phyloP scores from a whole-genome alignment of 2,329 filamentous ascomycete species.

The Hirsutella minnesotensis region DNA sequence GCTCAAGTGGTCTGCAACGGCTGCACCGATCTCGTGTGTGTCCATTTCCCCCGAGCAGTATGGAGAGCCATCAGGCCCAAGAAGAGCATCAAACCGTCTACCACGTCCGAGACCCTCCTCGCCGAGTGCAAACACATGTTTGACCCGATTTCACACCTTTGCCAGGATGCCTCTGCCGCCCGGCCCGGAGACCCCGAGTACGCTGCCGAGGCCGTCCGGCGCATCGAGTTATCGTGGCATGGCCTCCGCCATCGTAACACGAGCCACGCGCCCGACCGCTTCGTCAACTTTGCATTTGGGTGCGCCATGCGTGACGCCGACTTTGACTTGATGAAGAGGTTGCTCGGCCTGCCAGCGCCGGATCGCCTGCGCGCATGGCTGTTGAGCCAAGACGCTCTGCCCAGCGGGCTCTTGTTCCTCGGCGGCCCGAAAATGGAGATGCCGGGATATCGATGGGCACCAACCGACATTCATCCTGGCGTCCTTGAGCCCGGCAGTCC shows the following conservation, averaged over 20 bases:
- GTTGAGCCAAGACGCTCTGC: background rate
- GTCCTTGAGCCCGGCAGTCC: background rate
- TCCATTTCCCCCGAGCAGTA: background rate
- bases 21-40: background rate
- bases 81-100: background rate
- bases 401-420: background rate
- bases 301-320: background rate
- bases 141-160: background rate
- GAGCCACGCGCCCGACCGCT: background rate
- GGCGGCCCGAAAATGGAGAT: background rate
- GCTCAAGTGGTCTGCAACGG: too few species aligned
- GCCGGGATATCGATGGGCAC: background rate
- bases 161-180: background rate
- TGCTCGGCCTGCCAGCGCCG: background rate
- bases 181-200: background rate
- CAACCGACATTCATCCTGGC: background rate
- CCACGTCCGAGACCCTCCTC: background rate
- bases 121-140: background rate
- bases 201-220: background rate
- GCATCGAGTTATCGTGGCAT: background rate
- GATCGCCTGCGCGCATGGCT: background rate
- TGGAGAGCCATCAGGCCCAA: background rate
- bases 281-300: background rate
- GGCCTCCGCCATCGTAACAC: background rate
- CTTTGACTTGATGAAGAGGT: background rate